These are phyloP conservation scores for Fusarium caatingaense DNA, from an alignment of 2,329 filamentous ascomycete species.

Conservation along the genomic window DNA sequence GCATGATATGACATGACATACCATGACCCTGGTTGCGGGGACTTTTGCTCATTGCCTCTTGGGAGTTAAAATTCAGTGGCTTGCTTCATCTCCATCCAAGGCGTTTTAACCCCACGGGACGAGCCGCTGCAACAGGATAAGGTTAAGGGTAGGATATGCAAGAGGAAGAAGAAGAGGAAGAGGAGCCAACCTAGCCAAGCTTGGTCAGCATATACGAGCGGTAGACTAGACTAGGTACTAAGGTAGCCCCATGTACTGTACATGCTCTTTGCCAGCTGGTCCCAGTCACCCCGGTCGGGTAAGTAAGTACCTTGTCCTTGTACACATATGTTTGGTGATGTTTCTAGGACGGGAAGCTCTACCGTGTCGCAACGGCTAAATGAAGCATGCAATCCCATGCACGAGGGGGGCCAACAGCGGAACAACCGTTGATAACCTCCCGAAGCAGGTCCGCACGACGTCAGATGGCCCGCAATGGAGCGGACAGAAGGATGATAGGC, in stretches of 20 bases:
- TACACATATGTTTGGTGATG: neutral
- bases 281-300: neutral
- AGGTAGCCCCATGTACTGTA: neutral
- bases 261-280: neutral
- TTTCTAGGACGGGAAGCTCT: constrained; percentile 10
- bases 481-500: neutral
- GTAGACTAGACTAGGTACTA: neutral
- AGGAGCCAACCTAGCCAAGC: neutral
- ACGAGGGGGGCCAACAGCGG: constrained; percentile 11
- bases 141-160: neutral
- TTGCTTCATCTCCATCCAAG: neutral
- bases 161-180: neutral
- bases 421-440: constrained; percentile 18
- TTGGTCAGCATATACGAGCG: neutral
- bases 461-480: neutral
- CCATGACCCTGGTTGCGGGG: neutral
- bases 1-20: neutral
- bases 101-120: neutral
- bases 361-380: constrained; percentile 13
- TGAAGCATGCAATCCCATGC: constrained; percentile 6
- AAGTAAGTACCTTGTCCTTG: neutral
- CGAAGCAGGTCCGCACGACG: constrained; percentile 5
- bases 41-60: neutral
- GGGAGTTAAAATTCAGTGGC: neutral
- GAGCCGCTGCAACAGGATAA: constrained; percentile 16